Evolutionary conservation across 2,329 filamentous ascomycete species (phyloP).

Genomic region (Dendryphion nanum): DNA sequence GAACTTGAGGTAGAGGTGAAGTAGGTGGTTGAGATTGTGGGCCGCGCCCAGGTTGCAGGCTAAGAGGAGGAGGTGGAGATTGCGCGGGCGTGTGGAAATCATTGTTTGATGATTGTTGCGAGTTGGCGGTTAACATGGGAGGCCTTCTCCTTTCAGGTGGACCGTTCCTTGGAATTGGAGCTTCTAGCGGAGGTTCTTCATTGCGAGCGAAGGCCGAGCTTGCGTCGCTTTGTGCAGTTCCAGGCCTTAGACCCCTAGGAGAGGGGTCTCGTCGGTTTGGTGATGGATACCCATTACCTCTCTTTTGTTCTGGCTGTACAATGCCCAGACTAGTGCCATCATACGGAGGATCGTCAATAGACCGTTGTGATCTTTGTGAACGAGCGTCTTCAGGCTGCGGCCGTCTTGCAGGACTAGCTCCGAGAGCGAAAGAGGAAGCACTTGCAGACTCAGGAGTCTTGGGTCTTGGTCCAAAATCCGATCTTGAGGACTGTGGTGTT

Average conservation of each 20-base stretch:
- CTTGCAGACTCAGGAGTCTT: slow-evolving; percentile 31
- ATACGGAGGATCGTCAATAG: slow-evolving; percentile 23
- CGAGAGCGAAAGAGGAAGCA: slow-evolving; percentile 15
- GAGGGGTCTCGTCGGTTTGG: slow-evolving; percentile 28
- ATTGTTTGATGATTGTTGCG: slow-evolving; percentile 22
- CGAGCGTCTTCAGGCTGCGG: slow-evolving; percentile 28
- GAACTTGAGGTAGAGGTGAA: slow-evolving; percentile 27
- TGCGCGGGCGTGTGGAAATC: slow-evolving; percentile 22
- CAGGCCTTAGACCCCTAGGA: slow-evolving; percentile 32
- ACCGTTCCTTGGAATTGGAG: slow-evolving; percentile 11
- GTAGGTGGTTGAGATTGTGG: slow-evolving; percentile 25
- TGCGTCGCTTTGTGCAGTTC: slow-evolving; percentile 36
- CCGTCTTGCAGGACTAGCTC: slow-evolving; percentile 26
- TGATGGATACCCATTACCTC: slow-evolving; percentile 27
- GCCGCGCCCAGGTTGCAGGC: slow-evolving; percentile 11
- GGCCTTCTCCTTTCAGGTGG: slow-evolving; percentile 63
- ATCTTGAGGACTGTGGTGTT: slow-evolving; percentile 41
- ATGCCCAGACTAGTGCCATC: slow-evolving; percentile 20
- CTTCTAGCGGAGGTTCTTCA: slow-evolving; percentile 28
- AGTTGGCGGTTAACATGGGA: slow-evolving; percentile 57
- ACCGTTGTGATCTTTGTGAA: slow-evolving; percentile 28
- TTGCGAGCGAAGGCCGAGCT: slow-evolving; percentile 28
- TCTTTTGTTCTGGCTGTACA: slow-evolving; percentile 24
- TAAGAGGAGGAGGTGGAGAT: slow-evolving; percentile 12
- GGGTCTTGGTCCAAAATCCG: slow-evolving; percentile 34